A percentile compares a stretch with the other conserved stretches of the same genome.
phyloP scores from a whole-genome alignment of 176 grass and related monocot species.

The Rhynchospora pubera region DNA sequence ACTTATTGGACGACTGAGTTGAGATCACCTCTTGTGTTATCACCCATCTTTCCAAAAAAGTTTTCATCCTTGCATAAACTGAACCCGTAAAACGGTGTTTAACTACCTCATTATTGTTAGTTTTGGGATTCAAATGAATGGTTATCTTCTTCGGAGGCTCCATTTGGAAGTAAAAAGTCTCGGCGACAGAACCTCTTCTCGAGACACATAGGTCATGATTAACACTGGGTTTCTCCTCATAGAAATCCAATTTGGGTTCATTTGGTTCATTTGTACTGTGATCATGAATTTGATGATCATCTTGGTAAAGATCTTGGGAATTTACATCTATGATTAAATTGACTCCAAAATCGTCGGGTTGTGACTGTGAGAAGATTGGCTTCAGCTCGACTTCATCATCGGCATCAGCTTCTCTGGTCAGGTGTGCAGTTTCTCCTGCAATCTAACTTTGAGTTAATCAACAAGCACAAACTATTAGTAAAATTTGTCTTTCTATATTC shows the following conservation, averaged over 20 bases:
- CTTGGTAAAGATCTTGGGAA: conserved; percentile 10
- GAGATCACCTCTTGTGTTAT: not conserved
- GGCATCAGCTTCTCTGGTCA: conserved; percentile 39
- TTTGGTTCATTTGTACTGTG: conserved; percentile 20
- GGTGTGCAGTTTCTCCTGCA: conserved; percentile 72
- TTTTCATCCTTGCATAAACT: not conserved
- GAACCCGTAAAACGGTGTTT: conserved; percentile 3
- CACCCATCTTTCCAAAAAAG: not conserved
- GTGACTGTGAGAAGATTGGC: conserved; percentile 86
- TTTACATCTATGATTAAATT: conserved; percentile 25
- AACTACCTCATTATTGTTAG: conserved; percentile 10
- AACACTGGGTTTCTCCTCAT: conserved; percentile 66
- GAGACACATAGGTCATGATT: conserved; percentile 62
- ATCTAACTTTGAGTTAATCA: conserved; percentile 65
- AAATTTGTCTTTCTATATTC: not conserved
- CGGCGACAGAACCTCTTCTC: conserved; percentile 23
- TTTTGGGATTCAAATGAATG: conserved; percentile 57
- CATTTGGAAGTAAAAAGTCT: conserved; percentile 68
- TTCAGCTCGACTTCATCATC: conserved; percentile 28
- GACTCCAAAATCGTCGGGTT: conserved; percentile 53
- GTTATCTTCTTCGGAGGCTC: conserved; percentile 75
- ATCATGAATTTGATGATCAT: conserved; percentile 17
- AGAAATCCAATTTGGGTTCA: conserved; percentile 30
- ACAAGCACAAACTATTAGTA: not conserved
- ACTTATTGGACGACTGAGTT: not conserved